Evolutionary conservation across 2,329 filamentous ascomycete species (phyloP).

Genomic region (Botrytis porri): DNA sequence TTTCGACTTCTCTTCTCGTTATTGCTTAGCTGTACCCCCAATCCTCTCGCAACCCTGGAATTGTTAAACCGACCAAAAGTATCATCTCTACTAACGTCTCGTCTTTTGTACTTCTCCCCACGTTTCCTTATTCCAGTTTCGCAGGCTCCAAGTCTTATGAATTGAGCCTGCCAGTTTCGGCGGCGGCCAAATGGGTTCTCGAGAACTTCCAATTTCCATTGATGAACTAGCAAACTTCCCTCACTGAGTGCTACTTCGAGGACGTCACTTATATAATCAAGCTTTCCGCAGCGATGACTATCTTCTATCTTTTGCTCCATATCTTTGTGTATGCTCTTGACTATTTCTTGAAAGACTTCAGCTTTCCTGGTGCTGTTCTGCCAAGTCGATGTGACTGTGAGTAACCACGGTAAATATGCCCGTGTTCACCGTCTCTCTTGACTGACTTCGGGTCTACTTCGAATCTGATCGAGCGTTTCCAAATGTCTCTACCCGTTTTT

Average conservation of each 20-base stretch:
- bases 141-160: not conserved
- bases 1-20: not conserved
- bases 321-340: not conserved
- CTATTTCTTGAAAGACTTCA: not conserved
- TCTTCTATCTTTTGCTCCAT: not conserved
- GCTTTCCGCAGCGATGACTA: not conserved
- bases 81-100: not conserved
- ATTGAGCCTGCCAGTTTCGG: not conserved
- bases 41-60: not conserved
- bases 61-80: not conserved
- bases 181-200: not conserved
- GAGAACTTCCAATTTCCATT: not conserved
- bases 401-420: not conserved
- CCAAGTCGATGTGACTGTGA: slow-evolving; percentile 4
- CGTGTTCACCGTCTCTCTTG: not conserved
- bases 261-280: not conserved
- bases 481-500: not conserved
- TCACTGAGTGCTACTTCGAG: not conserved
- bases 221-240: not conserved
- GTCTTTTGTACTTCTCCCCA: not conserved
- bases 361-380: not conserved
- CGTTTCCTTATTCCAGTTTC: not conserved
- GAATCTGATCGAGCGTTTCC: not conserved
- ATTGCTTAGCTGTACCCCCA: not conserved
- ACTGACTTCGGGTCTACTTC: not conserved